Evolutionary conservation across 2,329 filamentous ascomycete genomes (phyloP).

Genomic region (Penicillium brasilianum): DNA sequence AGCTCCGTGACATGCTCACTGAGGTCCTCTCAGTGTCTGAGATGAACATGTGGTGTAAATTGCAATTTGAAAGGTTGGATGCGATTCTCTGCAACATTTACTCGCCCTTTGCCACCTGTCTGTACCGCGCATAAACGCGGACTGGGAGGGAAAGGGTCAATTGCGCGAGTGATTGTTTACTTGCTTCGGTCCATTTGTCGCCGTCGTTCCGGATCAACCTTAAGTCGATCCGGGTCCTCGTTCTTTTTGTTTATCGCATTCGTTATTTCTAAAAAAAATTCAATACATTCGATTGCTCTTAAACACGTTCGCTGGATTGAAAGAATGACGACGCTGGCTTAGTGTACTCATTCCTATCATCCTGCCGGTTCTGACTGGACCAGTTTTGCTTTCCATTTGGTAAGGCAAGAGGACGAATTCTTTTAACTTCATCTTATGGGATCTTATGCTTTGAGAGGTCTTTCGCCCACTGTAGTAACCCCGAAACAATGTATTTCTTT

Average conservation of each 20-base stretch:
- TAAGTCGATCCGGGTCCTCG: conserved; percentile 22
- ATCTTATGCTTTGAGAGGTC: not conserved
- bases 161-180: conserved; percentile 14
- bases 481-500: not conserved
- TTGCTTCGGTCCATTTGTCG: conserved; percentile 20
- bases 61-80: conserved; percentile 38
- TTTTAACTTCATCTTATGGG: not conserved
- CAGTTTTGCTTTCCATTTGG: not conserved
- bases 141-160: conserved; percentile 13
- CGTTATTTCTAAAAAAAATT: conserved; percentile 16
- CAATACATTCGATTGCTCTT: conserved; percentile 18
- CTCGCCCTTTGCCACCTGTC: conserved; percentile 22
- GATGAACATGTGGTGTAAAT: conserved; percentile 36
- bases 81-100: conserved; percentile 30
- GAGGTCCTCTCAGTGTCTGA: conserved; percentile 33
- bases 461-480: not conserved
- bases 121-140: conserved; percentile 16
- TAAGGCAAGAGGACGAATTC: not conserved
- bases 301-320: not conserved
- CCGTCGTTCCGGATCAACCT: conserved; percentile 19
- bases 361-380: not conserved
- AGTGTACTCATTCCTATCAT: not conserved
- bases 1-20: conserved; percentile 47
- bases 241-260: conserved; percentile 25
- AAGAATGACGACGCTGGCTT: not conserved